Evolutionary conservation across 2,329 filamentous ascomycete genomes (phyloP).

Genomic region (Alternaria solani): DNA sequence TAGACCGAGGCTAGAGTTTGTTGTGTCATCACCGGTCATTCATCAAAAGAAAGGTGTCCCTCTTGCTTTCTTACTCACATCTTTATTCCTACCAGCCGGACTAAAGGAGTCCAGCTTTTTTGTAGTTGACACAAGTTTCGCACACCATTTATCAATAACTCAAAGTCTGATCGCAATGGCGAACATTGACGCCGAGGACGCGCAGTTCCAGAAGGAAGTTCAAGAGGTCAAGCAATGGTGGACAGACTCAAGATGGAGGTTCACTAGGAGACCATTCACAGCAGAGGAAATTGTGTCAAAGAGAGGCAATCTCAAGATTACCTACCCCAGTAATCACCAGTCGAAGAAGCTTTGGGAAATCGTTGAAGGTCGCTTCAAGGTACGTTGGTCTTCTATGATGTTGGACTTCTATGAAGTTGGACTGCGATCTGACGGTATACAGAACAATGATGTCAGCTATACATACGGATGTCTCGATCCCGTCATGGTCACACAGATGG

Average conservation of each 20-base stretch:
- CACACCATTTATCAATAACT: not conserved
- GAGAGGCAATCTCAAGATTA: slow-evolving; percentile 86
- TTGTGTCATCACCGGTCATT: slow-evolving; percentile 37
- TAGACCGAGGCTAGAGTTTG: slow-evolving; percentile 31
- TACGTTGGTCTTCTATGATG: slow-evolving; percentile 48
- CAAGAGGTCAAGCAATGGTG: slow-evolving; percentile 93
- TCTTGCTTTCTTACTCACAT: not conserved
- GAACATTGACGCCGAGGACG: slow-evolving; percentile 70
- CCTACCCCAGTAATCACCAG: slow-evolving; percentile 88
- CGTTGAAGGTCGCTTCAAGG: slow-evolving; percentile 85
- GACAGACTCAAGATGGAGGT: slow-evolving; percentile 88
- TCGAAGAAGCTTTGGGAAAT: slow-evolving; percentile 95
- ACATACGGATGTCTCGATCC: slow-evolving; percentile 98
- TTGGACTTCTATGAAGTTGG: not conserved
- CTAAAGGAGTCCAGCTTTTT: not conserved
- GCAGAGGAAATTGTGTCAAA: slow-evolving; percentile 97
- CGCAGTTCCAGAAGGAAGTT: slow-evolving; percentile 82
- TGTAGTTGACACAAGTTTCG: not conserved
- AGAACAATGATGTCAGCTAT: slow-evolving; percentile 87
- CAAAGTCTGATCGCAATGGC: slow-evolving; percentile 33
- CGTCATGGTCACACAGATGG: slow-evolving; percentile 99
- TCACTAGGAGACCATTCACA: slow-evolving; percentile 91
- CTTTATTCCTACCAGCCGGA: slow-evolving; percentile 3
- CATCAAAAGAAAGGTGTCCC: slow-evolving; percentile 9
- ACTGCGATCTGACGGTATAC: slow-evolving; percentile 25